Evolutionary conservation across 2,329 filamentous ascomycete species (phyloP), one percentile per base, ranked within the genome.

Genomic region (Aspergillus glaucus): DNA sequence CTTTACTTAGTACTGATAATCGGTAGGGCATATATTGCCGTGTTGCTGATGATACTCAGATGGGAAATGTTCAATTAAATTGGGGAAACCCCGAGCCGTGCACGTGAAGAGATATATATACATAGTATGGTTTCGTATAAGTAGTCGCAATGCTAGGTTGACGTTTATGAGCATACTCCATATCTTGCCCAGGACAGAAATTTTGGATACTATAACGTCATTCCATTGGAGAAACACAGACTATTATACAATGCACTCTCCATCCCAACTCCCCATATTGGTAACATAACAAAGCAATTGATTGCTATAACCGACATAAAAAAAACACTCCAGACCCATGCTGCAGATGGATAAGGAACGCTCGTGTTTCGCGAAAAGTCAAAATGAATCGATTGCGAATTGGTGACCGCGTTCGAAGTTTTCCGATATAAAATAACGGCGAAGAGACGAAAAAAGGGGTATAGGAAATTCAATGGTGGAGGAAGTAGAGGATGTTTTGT

Each of bases 341-440:
- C 63, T 56, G 63, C 64, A 59, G 62, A 67, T 62, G 65, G 63
- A 61, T 58, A 50, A 57, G 14, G 21, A 12, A 43, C 6, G 10
- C 41, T 15, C 5, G 12, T 26, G 12, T 43, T 21, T 15, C 22
- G 39, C 28, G 19, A 34, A 37, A 43, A 43, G 12, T 32, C 15
- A 36, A 36, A 45, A 45, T 36, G 28, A 30, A 15, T 45, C 44
- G 43, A 46, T 41, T 45, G 46, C 48, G 50, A 51, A 47, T 17
- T 40, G 37, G 37, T 21, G 37, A 19, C 37, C 19, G 37, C 37
- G 19, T 40, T 12, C 37, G 17, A 19, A 22, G 19, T 19, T 19
- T 12, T 19, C 37, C 19, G 37, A 15, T 19, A 12, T 21, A 19
- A 14, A 12, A 40, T 19, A 40, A 22, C 17, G 37, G 52, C 48